Evolutionary conservation across 805 yeast genomes (phyloP), one percentile per base, ranked within the genome.

Genomic region (Wickerhamiella kurtzmanii): DNA sequence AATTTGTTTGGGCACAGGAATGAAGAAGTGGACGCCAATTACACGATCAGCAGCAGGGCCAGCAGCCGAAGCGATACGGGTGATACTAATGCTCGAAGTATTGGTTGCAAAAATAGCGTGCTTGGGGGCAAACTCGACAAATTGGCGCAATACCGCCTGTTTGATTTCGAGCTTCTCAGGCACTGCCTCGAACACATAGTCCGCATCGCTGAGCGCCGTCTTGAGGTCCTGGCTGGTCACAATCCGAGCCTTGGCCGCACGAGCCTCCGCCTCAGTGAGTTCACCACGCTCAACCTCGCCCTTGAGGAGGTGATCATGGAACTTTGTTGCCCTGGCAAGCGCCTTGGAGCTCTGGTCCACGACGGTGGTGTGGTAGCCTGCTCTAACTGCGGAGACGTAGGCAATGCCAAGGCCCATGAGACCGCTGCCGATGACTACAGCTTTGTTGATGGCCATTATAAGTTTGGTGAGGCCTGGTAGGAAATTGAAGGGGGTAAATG

Each of bases 351-450:
- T 59, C 43, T 48, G 56, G 53, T 68, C 72, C 22, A 65, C 49
- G 32, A 68, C 49, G 21, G 57, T 53, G 13, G 68, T 71, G 18
- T 61, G 57, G 13, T 64, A 56, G 25, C 61, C 59, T 37, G 69
- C 68, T 44, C 60, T 60, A 15, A 64, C 59, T 37, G 70, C 64
- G 3, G 72, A 70, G 2, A 64, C 70, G 35, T 64, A 60, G 35
- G 72, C 72, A 40, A 68, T 68, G 13, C 72, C 72, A 0, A 64
- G 62, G 22, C 72, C 70, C 72, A 68, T 68, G 51, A 68, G 72
- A 47, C 72, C 72, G 2, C 70, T 66, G 21, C 72, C 72, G 38
- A 68, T 58, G 13, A 66, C 70, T 4, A 67, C 61, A 6, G 19
- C 19, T 8, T 36, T n/a, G 8, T 5, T 6, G 8, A 36, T 18